A percentile compares a stretch with the other conserved stretches of the same genome.
phyloP scores from a whole-genome alignment of 169 alveolate genomes.

The Plasmodium vivax region DNA sequence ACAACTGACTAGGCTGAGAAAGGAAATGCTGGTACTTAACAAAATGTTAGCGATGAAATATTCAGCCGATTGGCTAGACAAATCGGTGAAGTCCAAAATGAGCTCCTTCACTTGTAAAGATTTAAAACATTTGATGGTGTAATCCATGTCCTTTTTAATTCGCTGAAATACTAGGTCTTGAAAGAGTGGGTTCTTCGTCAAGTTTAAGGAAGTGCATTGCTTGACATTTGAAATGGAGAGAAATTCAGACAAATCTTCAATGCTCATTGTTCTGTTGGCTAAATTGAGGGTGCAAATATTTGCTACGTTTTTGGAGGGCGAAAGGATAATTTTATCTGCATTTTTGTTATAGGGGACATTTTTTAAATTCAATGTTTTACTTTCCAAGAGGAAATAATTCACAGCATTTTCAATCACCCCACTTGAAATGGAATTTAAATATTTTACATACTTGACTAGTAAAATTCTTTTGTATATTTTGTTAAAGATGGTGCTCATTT shows the following conservation, averaged over 20 bases:
- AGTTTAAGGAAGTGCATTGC: slow-evolving; percentile 15
- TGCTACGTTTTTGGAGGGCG: neutral
- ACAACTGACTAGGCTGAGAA: slow-evolving; percentile 30
- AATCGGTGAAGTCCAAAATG: slow-evolving; percentile 42
- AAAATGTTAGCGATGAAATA: slow-evolving; percentile 42
- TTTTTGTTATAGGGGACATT: slow-evolving; percentile 31
- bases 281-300: slow-evolving; percentile 9
- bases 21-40: slow-evolving; percentile 16
- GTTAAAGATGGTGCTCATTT: slow-evolving; percentile 4
- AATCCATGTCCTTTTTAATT: slow-evolving; percentile 29
- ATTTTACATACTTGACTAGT: slow-evolving; percentile 30
- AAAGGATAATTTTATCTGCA: slow-evolving; percentile 49
- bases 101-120: slow-evolving; percentile 32
- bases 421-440: slow-evolving; percentile 6
- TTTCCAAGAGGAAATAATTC: slow-evolving; percentile 25
- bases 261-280: slow-evolving; percentile 35
- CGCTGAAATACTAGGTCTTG: neutral
- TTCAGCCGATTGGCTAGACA: slow-evolving; percentile 19
- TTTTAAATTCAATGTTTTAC: slow-evolving; percentile 32
- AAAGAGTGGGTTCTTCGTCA: slow-evolving; percentile 44
- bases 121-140: slow-evolving; percentile 11
- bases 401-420: slow-evolving; percentile 36
- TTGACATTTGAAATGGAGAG: slow-evolving; percentile 20
- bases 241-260: slow-evolving; percentile 34
- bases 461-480: slow-evolving; percentile 30